Conservation (phyloP, 257 asterid genomes). For the Solanum habrochaites region DNA sequence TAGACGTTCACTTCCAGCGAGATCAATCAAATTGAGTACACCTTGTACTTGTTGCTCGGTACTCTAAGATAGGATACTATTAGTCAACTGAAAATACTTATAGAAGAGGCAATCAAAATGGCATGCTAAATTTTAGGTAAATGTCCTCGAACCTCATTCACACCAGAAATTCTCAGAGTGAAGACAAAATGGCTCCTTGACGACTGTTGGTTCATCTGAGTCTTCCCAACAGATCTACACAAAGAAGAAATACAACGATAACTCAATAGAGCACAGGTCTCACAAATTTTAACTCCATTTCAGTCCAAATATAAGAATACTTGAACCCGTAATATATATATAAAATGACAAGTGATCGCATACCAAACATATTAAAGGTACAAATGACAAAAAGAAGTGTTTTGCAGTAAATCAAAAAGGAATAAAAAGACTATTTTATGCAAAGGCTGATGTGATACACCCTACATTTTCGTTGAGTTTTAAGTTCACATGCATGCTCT, state of each 20-base stretch:
- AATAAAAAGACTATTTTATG: not conserved
- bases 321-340: not conserved
- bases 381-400: not conserved
- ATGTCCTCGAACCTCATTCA: conserved; percentile 50
- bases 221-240: conserved; percentile 80
- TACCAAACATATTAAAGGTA: not conserved
- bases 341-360: not conserved
- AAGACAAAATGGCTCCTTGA: conserved; percentile 92
- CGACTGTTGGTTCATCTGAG: conserved; percentile 94
- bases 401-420: not conserved
- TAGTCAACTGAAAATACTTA: not conserved
- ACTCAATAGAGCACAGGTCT: not conserved
- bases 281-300: not conserved
- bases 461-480: not conserved
- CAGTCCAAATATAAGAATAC: not conserved
- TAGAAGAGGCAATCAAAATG: not conserved
- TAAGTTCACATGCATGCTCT: not conserved
- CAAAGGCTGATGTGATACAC: not conserved
- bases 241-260: not conserved
- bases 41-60: conserved; percentile 96
- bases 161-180: conserved; percentile 69
- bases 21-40: conserved; percentile 76
- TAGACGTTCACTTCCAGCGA: conserved; percentile 97
- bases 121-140: not conserved
- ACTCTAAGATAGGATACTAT: conserved; percentile 29